These are phyloP conservation scores for Solanum pennellii DNA, from an alignment of 257 asterid genomes.

Conservation along the genomic window DNA sequence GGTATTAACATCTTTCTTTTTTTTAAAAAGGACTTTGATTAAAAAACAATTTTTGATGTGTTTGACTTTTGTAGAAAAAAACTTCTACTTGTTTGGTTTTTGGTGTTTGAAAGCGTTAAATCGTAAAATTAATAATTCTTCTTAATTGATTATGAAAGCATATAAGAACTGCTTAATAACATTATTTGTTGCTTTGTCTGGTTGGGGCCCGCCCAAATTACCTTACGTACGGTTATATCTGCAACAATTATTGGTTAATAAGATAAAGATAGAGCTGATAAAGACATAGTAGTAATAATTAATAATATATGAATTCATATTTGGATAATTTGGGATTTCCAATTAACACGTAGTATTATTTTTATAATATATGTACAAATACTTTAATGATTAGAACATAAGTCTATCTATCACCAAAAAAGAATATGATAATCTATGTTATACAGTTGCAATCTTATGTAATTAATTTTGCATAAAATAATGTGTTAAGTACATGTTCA, in stretches of 20 bases:
- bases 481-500: not conserved
- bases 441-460: not conserved
- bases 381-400: not conserved
- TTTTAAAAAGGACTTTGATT: not conserved
- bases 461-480: not conserved
- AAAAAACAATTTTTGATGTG: not conserved
- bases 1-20: not conserved
- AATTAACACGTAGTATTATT: not conserved
- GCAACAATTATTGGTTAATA: not conserved
- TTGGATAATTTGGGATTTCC: not conserved
- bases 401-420: not conserved
- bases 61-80: too few species aligned
- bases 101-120: not conserved
- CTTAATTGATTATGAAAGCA: not conserved
- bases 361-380: not conserved
- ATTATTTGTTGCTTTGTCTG: not conserved
- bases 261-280: not conserved
- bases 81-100: not conserved
- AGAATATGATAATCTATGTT: not conserved
- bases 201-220: not conserved
- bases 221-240: constrained; percentile 3
- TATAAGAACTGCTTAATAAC: not conserved
- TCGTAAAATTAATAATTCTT: not conserved
- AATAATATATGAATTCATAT: not conserved
- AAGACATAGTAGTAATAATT: not conserved